A percentile compares a stretch with the other conserved stretches of the same genome.
phyloP scores from a whole-genome alignment of 805 yeast species.

The Cyberlindnera samutprakarnensis region DNA sequence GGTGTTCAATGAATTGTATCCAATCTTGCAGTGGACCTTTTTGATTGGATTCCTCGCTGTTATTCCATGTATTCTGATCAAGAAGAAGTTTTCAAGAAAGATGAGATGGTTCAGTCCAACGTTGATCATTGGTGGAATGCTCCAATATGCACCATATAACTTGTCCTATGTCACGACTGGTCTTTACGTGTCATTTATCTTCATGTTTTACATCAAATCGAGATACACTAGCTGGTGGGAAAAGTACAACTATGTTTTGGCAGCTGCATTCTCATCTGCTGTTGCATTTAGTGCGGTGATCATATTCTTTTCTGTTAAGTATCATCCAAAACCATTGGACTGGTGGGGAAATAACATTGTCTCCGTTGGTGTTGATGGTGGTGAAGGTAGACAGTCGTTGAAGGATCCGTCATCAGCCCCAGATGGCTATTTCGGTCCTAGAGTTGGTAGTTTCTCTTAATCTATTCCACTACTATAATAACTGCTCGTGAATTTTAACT shows the following conservation, averaged over 20 bases:
- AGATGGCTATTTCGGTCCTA: slow-evolving; percentile 18
- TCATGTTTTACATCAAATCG: slow-evolving; percentile 36
- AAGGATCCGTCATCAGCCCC: slow-evolving; percentile 6
- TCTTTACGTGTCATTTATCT: slow-evolving; percentile 27
- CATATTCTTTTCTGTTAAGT: slow-evolving; percentile 46
- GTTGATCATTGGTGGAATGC: slow-evolving; percentile 38
- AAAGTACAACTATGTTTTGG: slow-evolving; percentile 41
- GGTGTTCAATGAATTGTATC: background rate
- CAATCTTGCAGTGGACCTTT: background rate
- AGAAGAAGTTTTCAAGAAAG: background rate
- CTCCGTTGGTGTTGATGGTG: slow-evolving; percentile 31
- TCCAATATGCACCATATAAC: slow-evolving; percentile 43
- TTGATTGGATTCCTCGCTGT: background rate
- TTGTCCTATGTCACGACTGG: slow-evolving; percentile 28
- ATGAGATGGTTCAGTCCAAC: background rate
- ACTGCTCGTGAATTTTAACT: no score
- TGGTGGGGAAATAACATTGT: slow-evolving; percentile 63
- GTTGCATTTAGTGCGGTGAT: slow-evolving; percentile 47
- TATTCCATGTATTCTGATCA: background rate
- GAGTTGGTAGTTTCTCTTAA: slow-evolving; percentile 11
- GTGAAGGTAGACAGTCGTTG: slow-evolving; percentile 17
- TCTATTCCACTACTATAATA: no score
- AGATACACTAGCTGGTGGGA: slow-evolving; percentile 46
- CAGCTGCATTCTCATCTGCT: slow-evolving; percentile 55
- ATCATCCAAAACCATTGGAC: slow-evolving; percentile 31